Percentiles rank a stretch among this genome's conserved stretches.
Evolutionary conservation across 2,329 filamentous ascomycete genomes (phyloP).

Genomic region (Xylariales sp.): DNA sequence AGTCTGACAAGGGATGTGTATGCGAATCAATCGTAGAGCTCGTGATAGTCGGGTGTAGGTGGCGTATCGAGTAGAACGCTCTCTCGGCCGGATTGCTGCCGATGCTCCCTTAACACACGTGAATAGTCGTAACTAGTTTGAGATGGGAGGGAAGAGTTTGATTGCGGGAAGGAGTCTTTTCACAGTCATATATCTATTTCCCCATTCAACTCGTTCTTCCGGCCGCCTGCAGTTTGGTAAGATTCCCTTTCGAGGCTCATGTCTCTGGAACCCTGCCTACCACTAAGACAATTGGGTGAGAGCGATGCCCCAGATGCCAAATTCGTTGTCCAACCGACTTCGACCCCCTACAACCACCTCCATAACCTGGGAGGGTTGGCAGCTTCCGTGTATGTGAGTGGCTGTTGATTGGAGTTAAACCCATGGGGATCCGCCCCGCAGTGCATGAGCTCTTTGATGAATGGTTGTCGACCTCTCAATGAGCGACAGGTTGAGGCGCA

Average conservation of each 20-base stretch:
- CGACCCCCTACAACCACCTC: slow-evolving; percentile 11
- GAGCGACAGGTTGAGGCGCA: background rate
- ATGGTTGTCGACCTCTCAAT: background rate
- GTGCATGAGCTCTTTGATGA: slow-evolving; percentile 7
- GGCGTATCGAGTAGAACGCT: slow-evolving; percentile 5
- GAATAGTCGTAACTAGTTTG: slow-evolving; percentile 4
- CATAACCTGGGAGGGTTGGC: background rate
- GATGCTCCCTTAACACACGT: slow-evolving; percentile 1
- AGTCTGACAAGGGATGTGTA: slow-evolving; percentile 3
- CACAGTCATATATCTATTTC: slow-evolving; percentile 7
- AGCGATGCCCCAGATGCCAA: slow-evolving; percentile 7
- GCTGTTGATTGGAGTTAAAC: background rate
- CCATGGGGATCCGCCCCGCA: background rate
- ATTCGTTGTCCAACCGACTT: background rate
- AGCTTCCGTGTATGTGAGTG: background rate
- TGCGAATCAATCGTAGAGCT: slow-evolving; percentile 6
- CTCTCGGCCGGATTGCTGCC: slow-evolving; percentile 1
- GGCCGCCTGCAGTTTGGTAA: slow-evolving; percentile 1
- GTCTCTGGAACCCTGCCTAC: slow-evolving; percentile 4
- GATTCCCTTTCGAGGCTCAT: slow-evolving; percentile 5
- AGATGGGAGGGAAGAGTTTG: background rate
- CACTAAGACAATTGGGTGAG: slow-evolving; percentile 8
- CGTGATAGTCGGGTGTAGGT: slow-evolving; percentile 4
- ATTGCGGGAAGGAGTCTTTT: background rate
- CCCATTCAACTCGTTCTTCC: slow-evolving; percentile 2